Percentiles rank a stretch among this genome's conserved stretches.
phyloP scores from a whole-genome alignment of 2,329 filamentous ascomycete genomes.

The Botrytis medusae region DNA sequence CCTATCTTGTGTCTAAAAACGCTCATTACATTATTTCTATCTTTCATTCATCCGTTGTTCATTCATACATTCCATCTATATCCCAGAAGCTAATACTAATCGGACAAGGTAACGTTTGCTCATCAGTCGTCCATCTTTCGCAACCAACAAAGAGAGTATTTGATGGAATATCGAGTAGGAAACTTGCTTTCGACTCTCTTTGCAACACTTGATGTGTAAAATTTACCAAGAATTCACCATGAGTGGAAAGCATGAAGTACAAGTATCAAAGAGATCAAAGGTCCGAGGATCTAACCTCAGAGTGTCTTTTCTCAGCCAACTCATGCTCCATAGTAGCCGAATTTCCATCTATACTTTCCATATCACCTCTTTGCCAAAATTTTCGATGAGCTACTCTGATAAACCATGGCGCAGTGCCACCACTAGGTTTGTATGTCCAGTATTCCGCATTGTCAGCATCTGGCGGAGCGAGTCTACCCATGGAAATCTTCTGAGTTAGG shows the following conservation, averaged over 20 bases:
- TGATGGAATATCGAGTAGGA: fast-evolving
- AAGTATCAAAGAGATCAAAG: constrained; percentile 3
- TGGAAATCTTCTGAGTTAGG: constrained; percentile 48
- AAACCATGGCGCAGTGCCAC: constrained; percentile 57
- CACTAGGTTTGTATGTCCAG: constrained; percentile 52
- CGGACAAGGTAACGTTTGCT: background rate
- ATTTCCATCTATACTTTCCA: constrained; percentile 21
- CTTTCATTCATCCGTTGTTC: background rate
- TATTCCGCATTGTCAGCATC: constrained; percentile 56
- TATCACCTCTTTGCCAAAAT: constrained; percentile 28
- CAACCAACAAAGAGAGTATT: no score
- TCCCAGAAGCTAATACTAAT: background rate
- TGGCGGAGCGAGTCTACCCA: constrained; percentile 50
- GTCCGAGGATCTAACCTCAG: constrained; percentile 4
- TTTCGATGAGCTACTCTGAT: constrained; percentile 37
- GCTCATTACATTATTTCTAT: background rate
- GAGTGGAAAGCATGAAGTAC: background rate
- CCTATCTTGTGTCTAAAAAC: background rate
- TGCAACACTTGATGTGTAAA: background rate
- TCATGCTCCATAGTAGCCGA: constrained; percentile 20
- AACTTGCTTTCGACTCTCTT: no score
- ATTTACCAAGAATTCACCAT: background rate
- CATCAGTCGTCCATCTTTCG: background rate
- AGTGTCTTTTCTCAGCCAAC: constrained; percentile 19
- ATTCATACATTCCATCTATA: background rate